phyloP scores from a whole-genome alignment of 805 yeast species.

The Saturnispora mendoncae region DNA sequence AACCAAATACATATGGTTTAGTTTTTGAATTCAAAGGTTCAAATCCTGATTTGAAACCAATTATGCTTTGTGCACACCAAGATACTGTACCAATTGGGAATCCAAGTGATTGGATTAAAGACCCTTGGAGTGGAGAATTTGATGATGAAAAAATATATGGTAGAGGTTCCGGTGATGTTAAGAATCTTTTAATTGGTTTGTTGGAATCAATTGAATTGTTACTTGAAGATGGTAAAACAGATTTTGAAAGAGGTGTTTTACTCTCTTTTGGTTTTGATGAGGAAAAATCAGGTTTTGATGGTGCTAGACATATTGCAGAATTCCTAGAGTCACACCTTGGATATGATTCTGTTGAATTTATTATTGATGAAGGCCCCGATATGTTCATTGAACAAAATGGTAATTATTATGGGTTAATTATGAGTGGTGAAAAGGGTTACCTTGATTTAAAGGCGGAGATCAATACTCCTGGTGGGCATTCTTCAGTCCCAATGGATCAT shows the following conservation, averaged over 20 bases:
- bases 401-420: conserved; percentile 13
- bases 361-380: conserved; percentile 47
- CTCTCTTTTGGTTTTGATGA: conserved; percentile 74
- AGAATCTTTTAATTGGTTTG: conserved; percentile 55
- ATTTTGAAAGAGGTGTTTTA: conserved; percentile 50
- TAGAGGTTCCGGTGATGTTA: conserved; percentile 71
- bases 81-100: conserved; percentile 73
- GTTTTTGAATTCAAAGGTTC: conserved; percentile 58
- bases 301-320: conserved; percentile 46
- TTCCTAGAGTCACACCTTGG: conserved; percentile 50
- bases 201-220: conserved; percentile 58
- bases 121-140: conserved; percentile 57
- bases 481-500: conserved; percentile 56
- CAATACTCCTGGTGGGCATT: conserved; percentile 50
- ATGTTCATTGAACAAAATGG: conserved; percentile 34
- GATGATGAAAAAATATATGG: conserved; percentile 68
- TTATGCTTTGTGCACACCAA: conserved; percentile 65
- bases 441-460: conserved; percentile 38
- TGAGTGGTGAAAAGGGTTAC: conserved; percentile 34
- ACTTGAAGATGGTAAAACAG: conserved; percentile 38
- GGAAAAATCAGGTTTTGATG: conserved; percentile 57
- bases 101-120: conserved; percentile 50
- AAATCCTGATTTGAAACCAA: conserved; percentile 43
- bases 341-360: conserved; percentile 44
- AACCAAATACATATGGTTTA: conserved; percentile 55